A percentile compares a stretch with the other conserved stretches of the same genome.
phyloP scores from a whole-genome alignment of 2,329 filamentous ascomycete genomes.

The Triangularia setosa region DNA sequence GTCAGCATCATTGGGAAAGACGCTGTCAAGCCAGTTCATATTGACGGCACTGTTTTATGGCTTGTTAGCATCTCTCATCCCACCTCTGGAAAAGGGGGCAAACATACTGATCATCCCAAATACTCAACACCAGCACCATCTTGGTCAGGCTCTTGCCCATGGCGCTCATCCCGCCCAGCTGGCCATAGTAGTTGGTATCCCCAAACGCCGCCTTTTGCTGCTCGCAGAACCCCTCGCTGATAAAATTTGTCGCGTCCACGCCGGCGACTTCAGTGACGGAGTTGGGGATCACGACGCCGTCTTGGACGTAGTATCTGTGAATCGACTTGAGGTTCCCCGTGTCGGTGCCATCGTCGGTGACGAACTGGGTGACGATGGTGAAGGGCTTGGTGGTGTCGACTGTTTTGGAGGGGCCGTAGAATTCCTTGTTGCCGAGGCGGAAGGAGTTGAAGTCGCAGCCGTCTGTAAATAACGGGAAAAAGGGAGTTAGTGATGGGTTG shows the following conservation, averaged over 20 bases:
- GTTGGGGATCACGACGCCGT: conserved; percentile 50
- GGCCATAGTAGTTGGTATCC: conserved; percentile 46
- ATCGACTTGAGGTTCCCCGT: conserved; percentile 49
- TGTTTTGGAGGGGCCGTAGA: conserved; percentile 50
- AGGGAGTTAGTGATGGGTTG: not conserved
- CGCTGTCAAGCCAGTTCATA: conserved; percentile 64
- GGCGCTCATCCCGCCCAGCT: conserved; percentile 48
- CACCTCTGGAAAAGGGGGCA: conserved; percentile 25
- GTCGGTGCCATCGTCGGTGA: conserved; percentile 35
- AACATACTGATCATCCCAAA: conserved; percentile 55
- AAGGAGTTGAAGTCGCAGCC: conserved; percentile 61
- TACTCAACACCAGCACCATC: conserved; percentile 33
- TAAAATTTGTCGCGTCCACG: conserved; percentile 31
- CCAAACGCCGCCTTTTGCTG: conserved; percentile 52
- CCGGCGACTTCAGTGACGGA: conserved; percentile 26
- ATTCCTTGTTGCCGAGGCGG: conserved; percentile 53
- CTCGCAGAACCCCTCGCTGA: conserved; percentile 52
- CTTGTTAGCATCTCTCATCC: not conserved
- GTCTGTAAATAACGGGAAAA: conserved; percentile 35
- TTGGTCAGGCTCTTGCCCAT: conserved; percentile 42
- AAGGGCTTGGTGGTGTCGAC: conserved; percentile 51
- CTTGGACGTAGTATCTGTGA: conserved; percentile 55
- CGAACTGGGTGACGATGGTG: conserved; percentile 58
- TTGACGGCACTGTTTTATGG: conserved; percentile 27
- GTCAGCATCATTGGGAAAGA: conserved; percentile 44